Conservation (phyloP, 1,139 yeast species). For the Kodamaea sp. region DNA sequence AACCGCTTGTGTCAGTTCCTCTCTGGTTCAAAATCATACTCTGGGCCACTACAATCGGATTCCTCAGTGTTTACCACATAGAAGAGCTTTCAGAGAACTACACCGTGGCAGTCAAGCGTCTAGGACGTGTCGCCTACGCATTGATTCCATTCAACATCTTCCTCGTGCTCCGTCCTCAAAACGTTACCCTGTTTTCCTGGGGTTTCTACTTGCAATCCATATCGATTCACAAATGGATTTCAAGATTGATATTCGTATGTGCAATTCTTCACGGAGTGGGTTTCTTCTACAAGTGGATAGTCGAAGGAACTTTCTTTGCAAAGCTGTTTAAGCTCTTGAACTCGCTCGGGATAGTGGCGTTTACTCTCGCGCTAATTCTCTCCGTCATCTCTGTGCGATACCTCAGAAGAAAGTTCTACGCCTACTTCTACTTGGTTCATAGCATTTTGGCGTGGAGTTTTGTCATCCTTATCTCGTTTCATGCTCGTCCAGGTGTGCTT, state of each 20-base stretch:
- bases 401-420: conserved; percentile 27
- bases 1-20: conserved; percentile 18
- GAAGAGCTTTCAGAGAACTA: conserved; percentile 22
- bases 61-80: conserved; percentile 23
- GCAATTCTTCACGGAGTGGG: conserved; percentile 59
- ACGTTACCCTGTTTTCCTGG: conserved; percentile 28
- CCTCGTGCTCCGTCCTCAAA: conserved; percentile 58
- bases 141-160: conserved; percentile 65
- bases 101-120: conserved; percentile 34
- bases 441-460: conserved; percentile 32
- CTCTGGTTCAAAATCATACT: conserved; percentile 26
- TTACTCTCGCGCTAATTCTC: conserved; percentile 44
- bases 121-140: conserved; percentile 65
- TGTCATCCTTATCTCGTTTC: conserved; percentile 34
- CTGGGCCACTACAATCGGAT: conserved; percentile 34
- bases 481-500: conserved; percentile 47
- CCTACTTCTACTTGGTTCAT: conserved; percentile 37
- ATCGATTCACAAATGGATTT: conserved; percentile 77
- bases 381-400: conserved; percentile 53
- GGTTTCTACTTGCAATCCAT: conserved; percentile 55
- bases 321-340: conserved; percentile 52
- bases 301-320: conserved; percentile 26
- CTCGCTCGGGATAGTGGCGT: conserved; percentile 61
- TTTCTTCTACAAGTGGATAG: conserved; percentile 50
- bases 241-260: conserved; percentile 59